A percentile compares a stretch with the other conserved stretches of the same genome.
These are phyloP conservation scores for Sordaria brevicollis DNA, from an alignment of 495 filamentous ascomycete genomes.

Conservation along the genomic window DNA sequence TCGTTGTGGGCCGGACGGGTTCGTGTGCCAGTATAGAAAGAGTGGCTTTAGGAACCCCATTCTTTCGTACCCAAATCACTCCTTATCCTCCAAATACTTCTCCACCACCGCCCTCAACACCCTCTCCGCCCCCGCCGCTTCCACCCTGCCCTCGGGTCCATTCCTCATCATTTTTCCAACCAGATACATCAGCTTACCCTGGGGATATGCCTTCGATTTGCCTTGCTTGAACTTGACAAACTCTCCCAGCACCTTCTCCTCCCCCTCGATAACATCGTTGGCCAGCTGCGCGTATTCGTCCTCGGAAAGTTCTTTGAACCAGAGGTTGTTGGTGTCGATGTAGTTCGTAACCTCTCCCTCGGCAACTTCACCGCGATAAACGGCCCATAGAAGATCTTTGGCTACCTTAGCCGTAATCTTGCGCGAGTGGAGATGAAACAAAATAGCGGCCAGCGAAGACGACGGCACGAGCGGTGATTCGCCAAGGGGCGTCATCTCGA, in stretches of 20 bases:
- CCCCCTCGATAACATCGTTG: constrained; percentile 33
- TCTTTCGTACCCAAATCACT: not conserved
- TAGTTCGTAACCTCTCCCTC: constrained; percentile 38
- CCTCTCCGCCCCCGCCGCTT: constrained; percentile 61
- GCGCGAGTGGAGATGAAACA: constrained; percentile 50
- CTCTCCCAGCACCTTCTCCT: constrained; percentile 55
- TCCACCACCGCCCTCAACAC: constrained; percentile 41
- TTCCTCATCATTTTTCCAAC: constrained; percentile 83
- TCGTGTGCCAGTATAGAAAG: no score
- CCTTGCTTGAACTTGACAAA: constrained; percentile 52
- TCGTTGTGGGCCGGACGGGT: no score
- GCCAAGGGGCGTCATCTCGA: constrained; percentile 30
- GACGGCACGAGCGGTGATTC: constrained; percentile 42
- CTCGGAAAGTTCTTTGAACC: constrained; percentile 49
- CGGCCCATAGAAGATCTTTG: constrained; percentile 57
- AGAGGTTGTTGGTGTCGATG: constrained; percentile 56
- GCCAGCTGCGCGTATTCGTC: constrained; percentile 52
- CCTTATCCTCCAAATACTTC: not conserved
- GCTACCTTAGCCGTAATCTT: constrained; percentile 68
- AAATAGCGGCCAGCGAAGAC: constrained; percentile 52
- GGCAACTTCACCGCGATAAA: constrained; percentile 37
- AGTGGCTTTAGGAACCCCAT: no score
- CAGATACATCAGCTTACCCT: constrained; percentile 74
- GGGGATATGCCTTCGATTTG: constrained; percentile 28
- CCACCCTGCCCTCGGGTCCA: constrained; percentile 65